phyloP scores from a whole-genome alignment of 2,329 filamentous ascomycete genomes.

The Knufia fluminis region DNA sequence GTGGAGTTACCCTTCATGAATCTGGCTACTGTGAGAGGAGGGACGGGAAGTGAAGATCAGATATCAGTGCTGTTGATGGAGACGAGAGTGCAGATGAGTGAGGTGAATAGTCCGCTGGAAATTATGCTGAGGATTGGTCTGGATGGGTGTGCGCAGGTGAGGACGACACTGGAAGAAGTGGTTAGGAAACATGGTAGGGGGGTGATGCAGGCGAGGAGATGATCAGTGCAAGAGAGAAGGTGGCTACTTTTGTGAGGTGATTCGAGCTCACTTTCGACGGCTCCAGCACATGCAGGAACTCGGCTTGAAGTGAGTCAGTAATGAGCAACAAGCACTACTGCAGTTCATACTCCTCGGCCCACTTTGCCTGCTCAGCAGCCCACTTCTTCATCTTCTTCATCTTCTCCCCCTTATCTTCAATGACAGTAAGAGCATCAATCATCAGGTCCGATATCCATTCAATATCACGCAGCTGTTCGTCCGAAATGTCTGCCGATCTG shows the following conservation, averaged over 20 bases:
- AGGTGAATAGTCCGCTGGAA: slow-evolving; percentile 53
- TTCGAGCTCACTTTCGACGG: background rate
- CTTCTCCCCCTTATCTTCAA: background rate
- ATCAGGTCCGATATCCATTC: background rate
- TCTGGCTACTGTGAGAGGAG: slow-evolving; percentile 66
- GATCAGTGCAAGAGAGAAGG: no score
- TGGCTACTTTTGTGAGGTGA: no score
- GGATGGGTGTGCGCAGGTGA: slow-evolving; percentile 81
- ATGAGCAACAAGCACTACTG: background rate
- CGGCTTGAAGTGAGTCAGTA: background rate
- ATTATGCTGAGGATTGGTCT: slow-evolving; percentile 88
- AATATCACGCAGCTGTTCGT: background rate
- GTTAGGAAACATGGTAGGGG: slow-evolving; percentile 37
- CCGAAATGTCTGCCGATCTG: background rate
- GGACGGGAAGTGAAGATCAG: slow-evolving; percentile 48
- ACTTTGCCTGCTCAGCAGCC: background rate
- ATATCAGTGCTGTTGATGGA: slow-evolving; percentile 78
- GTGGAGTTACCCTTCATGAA: slow-evolving; percentile 84
- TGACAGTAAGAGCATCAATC: background rate
- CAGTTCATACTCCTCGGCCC: background rate
- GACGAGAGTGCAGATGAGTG: slow-evolving; percentile 68
- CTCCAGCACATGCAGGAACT: background rate
- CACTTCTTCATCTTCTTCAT: background rate
- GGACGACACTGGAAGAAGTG: slow-evolving; percentile 69
- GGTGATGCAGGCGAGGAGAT: slow-evolving; percentile 18